phyloP scores from a whole-genome alignment of 2,329 filamentous ascomycete species.

The Purpureocillium takamizusanense region DNA sequence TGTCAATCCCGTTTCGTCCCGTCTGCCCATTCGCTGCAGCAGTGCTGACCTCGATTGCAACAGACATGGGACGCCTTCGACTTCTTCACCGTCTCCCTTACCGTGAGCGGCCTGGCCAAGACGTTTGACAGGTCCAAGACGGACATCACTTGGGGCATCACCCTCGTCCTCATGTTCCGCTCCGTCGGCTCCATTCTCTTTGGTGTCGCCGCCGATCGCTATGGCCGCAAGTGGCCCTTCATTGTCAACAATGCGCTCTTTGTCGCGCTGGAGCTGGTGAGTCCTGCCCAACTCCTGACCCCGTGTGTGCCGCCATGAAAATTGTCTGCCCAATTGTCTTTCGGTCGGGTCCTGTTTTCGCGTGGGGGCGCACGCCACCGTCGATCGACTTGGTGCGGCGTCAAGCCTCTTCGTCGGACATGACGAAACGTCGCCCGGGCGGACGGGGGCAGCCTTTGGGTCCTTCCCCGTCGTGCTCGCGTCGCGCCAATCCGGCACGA shows the following conservation, averaged over 20 bases:
- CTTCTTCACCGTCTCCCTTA: slow-evolving; percentile 57
- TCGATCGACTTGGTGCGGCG: too few relatives aligned
- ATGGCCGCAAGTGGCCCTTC: slow-evolving; percentile 62
- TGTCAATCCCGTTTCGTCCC: too few relatives aligned
- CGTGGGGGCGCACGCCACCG: neutral
- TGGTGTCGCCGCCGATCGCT: slow-evolving; percentile 45
- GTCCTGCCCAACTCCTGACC: too few relatives aligned
- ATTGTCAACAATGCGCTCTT: slow-evolving; percentile 67
- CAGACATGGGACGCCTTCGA: slow-evolving; percentile 58
- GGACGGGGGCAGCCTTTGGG: too few relatives aligned
- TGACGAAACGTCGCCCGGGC: too few relatives aligned
- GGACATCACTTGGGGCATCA: slow-evolving; percentile 57
- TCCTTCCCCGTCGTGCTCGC: too few relatives aligned
- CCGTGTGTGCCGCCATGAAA: too few relatives aligned
- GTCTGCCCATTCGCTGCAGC: neutral
- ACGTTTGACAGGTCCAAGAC: slow-evolving; percentile 44
- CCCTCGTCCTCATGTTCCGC: slow-evolving; percentile 52
- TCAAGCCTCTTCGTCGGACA: too few relatives aligned
- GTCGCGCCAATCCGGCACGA: too few relatives aligned
- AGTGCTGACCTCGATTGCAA: neutral
- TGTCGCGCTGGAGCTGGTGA: slow-evolving; percentile 60
- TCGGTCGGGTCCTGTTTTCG: neutral
- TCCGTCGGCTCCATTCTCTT: slow-evolving; percentile 45
- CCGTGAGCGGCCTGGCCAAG: slow-evolving; percentile 41
- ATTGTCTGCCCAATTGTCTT: neutral